A percentile compares a stretch with the other conserved stretches of the same genome.
These are phyloP conservation scores for Penicillium paxilli DNA, from an alignment of 495 filamentous ascomycete species.

Conservation along the genomic window DNA sequence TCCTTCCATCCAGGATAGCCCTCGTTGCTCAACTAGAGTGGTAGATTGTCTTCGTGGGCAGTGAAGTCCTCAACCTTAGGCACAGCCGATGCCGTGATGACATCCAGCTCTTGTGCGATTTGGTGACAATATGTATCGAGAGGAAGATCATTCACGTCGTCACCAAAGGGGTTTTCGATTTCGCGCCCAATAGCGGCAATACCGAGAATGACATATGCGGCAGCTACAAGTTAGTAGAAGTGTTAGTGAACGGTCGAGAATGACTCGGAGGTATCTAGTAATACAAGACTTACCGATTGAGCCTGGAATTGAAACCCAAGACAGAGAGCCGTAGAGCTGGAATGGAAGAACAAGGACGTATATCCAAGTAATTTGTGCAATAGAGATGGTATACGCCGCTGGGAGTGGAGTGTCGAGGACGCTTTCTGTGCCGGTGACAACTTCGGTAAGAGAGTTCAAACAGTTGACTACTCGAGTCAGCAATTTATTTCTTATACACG, in stretches of 20 bases:
- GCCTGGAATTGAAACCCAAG: slow-evolving; percentile 32
- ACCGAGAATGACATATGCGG: slow-evolving; percentile 91
- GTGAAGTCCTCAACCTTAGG: slow-evolving; percentile 59
- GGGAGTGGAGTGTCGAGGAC: not conserved
- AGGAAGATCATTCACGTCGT: slow-evolving; percentile 84
- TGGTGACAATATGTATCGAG: slow-evolving; percentile 75
- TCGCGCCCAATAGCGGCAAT: slow-evolving; percentile 82
- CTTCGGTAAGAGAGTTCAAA: not conserved
- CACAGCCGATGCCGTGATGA: slow-evolving; percentile 61
- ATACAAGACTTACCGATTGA: slow-evolving; percentile 47
- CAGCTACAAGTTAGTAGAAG: slow-evolving; percentile 44
- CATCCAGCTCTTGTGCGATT: slow-evolving; percentile 70
- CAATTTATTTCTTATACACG: too few relatives aligned
- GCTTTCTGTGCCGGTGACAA: not conserved
- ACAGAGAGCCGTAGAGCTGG: not conserved
- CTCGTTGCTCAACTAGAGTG: slow-evolving; percentile 61
- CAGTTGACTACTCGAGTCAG: too few relatives aligned
- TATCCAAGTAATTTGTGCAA: not conserved
- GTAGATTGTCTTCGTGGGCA: slow-evolving; percentile 56
- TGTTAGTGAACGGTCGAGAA: too few relatives aligned
- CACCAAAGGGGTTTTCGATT: slow-evolving; percentile 87
- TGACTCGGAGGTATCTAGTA: too few relatives aligned
- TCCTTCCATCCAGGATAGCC: slow-evolving; percentile 61
- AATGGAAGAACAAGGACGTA: not conserved
- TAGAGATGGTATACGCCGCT: not conserved